phyloP scores from a whole-genome alignment of 306 rosid species.

The Geum urbanum region DNA sequence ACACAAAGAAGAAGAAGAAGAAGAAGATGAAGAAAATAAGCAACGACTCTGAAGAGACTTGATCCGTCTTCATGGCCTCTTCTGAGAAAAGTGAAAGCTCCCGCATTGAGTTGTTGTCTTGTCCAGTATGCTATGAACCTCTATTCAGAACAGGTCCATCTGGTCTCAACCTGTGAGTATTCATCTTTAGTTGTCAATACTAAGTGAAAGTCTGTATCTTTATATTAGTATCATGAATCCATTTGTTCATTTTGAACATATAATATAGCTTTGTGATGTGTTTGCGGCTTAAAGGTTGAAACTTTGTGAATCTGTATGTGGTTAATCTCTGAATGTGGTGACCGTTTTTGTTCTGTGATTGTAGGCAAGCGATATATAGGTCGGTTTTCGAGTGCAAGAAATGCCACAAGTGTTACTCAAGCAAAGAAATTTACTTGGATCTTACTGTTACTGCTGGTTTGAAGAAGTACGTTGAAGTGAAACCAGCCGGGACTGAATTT shows the following conservation, averaged over 20 bases:
- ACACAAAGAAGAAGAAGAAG: neutral
- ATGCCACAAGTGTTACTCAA: slow-evolving; percentile 73
- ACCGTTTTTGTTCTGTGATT: neutral
- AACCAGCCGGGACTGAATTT: slow-evolving; percentile 65
- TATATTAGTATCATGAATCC: neutral
- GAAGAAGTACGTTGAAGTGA: slow-evolving; percentile 67
- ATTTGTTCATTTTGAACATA: neutral
- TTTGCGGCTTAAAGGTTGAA: neutral
- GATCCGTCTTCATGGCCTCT: neutral
- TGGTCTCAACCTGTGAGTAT: slow-evolving; percentile 77
- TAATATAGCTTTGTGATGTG: neutral
- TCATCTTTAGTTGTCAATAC: neutral
- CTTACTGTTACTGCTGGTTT: slow-evolving; percentile 69
- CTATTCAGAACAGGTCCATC: slow-evolving; percentile 77
- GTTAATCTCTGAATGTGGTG: neutral
- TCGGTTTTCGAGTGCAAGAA: slow-evolving; percentile 70
- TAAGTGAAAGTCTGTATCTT: neutral
- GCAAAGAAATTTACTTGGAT: slow-evolving; percentile 71
- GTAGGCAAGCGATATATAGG: slow-evolving; percentile 79
- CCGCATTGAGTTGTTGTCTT: slow-evolving; percentile 50
- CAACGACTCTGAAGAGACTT: neutral
- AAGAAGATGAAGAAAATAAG: neutral
- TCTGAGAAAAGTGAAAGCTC: slow-evolving; percentile 33
- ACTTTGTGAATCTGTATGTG: neutral
- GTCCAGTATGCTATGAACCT: slow-evolving; percentile 85